Conservation (phyloP, 371 early-diverging fungal genomes). For the Mortierella sp. region DNA sequence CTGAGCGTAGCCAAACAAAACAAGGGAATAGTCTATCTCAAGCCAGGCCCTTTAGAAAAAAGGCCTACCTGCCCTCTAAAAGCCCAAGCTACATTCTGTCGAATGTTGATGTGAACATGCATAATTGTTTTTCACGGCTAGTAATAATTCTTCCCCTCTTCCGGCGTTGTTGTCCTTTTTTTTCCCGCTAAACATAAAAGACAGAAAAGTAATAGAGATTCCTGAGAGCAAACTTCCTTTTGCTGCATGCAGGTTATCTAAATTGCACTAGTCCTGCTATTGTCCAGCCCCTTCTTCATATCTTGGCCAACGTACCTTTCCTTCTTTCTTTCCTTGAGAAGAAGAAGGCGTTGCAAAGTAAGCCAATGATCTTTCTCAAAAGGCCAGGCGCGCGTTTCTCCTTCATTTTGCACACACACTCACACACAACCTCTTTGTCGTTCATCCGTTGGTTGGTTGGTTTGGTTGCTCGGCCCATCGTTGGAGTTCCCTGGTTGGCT, state of each 20-base stretch:
- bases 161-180: neutral
- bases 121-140: neutral
- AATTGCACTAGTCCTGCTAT: neutral
- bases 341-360: neutral
- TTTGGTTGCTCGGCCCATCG: neutral
- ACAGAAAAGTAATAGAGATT: no score
- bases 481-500: no score
- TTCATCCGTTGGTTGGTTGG: neutral
- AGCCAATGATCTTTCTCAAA: neutral
- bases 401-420: neutral
- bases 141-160: conserved; percentile 8
- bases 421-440: neutral
- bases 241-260: conserved; percentile 5
- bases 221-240: conserved; percentile 1
- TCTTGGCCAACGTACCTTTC: neutral
- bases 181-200: conserved; percentile 4
- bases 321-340: no score
- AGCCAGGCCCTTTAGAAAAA: neutral
- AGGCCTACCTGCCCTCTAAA: neutral
- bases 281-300: neutral
- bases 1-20: neutral
- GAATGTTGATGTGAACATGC: conserved; percentile 1
- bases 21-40: neutral
- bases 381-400: neutral
- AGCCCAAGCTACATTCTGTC: neutral